Conservation (phyloP, 2,329 filamentous ascomycete genomes). For the Fusarium sp. region DNA sequence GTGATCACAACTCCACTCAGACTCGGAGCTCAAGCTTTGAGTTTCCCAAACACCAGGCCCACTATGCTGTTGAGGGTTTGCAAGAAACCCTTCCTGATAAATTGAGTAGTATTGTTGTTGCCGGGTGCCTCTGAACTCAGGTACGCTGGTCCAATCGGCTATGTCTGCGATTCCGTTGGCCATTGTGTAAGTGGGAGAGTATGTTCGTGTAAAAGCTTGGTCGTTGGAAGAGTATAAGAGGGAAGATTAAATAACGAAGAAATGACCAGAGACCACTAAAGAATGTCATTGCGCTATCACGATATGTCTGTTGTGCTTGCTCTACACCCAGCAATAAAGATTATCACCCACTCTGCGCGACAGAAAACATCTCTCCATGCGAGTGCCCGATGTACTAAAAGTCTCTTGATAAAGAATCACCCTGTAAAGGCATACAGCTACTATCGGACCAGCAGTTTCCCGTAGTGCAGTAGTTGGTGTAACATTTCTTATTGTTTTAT, state of each 20-base stretch:
- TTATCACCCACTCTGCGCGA: slow-evolving; percentile 21
- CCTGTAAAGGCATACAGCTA: neutral
- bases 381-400: slow-evolving; percentile 10
- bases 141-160: slow-evolving; percentile 8
- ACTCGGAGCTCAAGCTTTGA: slow-evolving; percentile 6
- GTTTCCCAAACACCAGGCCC: slow-evolving; percentile 14
- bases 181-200: slow-evolving; percentile 8
- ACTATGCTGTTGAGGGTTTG: neutral
- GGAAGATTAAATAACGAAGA: no score
- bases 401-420: neutral
- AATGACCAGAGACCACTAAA: no score
- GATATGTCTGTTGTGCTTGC: slow-evolving; percentile 17
- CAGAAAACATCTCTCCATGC: slow-evolving; percentile 12
- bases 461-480: slow-evolving; percentile 1
- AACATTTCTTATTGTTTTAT: neutral
- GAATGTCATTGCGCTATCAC: neutral
- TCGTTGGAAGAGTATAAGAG: neutral
- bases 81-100: neutral
- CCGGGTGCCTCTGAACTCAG: neutral
- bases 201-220: neutral
- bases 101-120: neutral
- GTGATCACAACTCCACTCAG: slow-evolving; percentile 18
- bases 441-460: slow-evolving; percentile 1
- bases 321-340: slow-evolving; percentile 2
- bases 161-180: slow-evolving; percentile 25